Percentiles rank a stretch among this genome's conserved stretches.
These are phyloP conservation scores for Cercospora sp. DNA, from an alignment of 2,329 filamentous ascomycete species.

Conservation along the genomic window DNA sequence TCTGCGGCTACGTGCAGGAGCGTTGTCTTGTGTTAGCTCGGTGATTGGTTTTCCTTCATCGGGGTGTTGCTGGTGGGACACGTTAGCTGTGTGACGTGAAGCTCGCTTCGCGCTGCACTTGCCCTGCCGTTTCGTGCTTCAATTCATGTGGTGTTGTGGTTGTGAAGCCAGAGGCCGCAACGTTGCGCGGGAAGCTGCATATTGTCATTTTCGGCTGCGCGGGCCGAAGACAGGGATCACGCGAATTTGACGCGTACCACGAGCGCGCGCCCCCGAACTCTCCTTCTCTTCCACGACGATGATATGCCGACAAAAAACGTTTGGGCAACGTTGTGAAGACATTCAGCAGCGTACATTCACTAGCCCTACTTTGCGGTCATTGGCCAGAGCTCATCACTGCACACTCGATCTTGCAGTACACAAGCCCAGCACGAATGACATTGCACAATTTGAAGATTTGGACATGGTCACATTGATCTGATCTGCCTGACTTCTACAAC, in stretches of 20 bases:
- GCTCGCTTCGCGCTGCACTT: neutral
- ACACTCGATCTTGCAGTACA: neutral
- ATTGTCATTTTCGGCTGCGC: neutral
- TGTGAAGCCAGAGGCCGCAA: conserved; percentile 5
- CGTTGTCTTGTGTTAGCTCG: conserved; percentile 29
- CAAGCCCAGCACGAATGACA: neutral
- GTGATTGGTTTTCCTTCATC: conserved; percentile 29
- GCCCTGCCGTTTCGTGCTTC: conserved; percentile 1
- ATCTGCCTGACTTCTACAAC: conserved; percentile 12
- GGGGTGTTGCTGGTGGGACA: conserved; percentile 4
- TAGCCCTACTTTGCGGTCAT: neutral
- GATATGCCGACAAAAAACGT: neutral
- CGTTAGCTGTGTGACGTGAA: conserved; percentile 7
- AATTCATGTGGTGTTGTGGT: conserved; percentile 5
- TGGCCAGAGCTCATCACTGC: neutral
- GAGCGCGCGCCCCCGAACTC: neutral
- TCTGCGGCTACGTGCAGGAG: conserved; percentile 30
- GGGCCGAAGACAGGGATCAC: conserved; percentile 3
- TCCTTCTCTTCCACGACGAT: neutral
- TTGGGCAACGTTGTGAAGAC: neutral
- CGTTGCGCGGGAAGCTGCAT: conserved; percentile 9
- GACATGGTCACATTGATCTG: neutral
- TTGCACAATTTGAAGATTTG: neutral
- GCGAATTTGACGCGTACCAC: neutral
- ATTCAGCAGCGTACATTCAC: neutral